Percentiles rank a stretch among this genome's conserved stretches.
phyloP scores from a whole-genome alignment of 23 red algal species.

The Gracilaria gracilis region DNA sequence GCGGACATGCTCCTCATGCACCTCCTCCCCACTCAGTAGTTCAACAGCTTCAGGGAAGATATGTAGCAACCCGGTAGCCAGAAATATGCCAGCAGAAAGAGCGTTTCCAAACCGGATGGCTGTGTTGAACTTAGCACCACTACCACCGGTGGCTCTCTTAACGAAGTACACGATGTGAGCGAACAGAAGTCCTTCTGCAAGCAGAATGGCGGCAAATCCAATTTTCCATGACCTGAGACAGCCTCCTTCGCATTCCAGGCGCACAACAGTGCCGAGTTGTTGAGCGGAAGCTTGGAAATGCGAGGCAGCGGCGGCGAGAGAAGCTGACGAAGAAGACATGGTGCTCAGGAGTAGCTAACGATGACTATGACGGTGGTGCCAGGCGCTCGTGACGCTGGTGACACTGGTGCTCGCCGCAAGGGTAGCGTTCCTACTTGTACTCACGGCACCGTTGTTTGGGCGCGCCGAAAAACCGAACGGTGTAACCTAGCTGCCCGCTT shows the following conservation, averaged over 20 bases:
- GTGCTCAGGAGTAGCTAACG: background rate
- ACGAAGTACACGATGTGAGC: constrained; percentile 50
- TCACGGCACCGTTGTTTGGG: no score
- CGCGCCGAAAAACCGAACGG: no score
- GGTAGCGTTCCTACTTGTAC: no score
- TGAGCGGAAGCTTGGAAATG: background rate
- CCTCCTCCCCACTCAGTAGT: background rate
- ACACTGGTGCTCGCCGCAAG: background rate
- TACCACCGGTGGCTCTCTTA: background rate
- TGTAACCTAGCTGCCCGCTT: no score
- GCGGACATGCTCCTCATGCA: constrained; percentile 17
- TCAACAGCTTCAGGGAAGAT: constrained; percentile 59
- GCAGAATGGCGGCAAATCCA: constrained; percentile 44
- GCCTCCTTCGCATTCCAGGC: background rate
- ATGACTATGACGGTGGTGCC: background rate
- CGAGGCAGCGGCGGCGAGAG: background rate
- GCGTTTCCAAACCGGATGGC: constrained; percentile 45
- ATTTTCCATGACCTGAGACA: constrained; percentile 56
- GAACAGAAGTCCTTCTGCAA: constrained; percentile 43
- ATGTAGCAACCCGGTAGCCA: constrained; percentile 57
- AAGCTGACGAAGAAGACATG: background rate
- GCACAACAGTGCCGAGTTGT: background rate
- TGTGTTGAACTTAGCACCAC: background rate
- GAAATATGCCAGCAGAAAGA: constrained; percentile 59
- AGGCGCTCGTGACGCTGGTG: constrained; percentile 1